Evolutionary conservation across 129 eudicot genomes (phyloP), one percentile per base, ranked within the genome.

Genomic region (Lonicera japonica): DNA sequence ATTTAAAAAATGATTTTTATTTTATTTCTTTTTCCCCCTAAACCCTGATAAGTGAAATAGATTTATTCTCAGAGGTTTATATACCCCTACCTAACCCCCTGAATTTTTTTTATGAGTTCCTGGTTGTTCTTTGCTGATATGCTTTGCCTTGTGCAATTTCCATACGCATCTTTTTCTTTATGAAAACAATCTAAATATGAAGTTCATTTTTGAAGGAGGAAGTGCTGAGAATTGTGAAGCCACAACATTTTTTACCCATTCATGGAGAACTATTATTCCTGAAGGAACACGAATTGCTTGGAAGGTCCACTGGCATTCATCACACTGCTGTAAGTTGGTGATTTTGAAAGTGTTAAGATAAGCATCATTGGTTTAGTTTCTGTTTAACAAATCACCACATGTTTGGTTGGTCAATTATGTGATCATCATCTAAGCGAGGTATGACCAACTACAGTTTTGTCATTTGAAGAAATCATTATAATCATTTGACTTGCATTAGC

Each of bases 221-320:
- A 85, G 96, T 85, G 74, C 82, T 94, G 54, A 80, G 71, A 71
- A 94, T 94, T 79, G 99, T 94, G 68, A 94, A 94, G 79, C 99
- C 99, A 24, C 99, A 94, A 75, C 99, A 94, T 75, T 88, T 94
- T 69, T 71, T 94, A 54, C 99, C 99, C 56, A 75, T 94, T 52
- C 99, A 94, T 64, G 99, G 99, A 15, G 96, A 94, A 75, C 96
- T 94, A 57, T 71, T 94, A 51, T 94, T 94, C 67, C 86, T 94
- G 58, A 94, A 94, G 79, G 99, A 94, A 78, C 99, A 94, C 58
- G 99, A 94, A 75, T 70, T 88, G 70, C 86, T 94, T 58, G 96
- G 99, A 56, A 88, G 68, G 76, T 79, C 94, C 66, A 94, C 89
- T 46, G 99, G 99, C 54, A 77, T 94, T 71, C 84, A 68, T 36